These are phyloP conservation scores for Pythium guiyangense DNA, from an alignment of 352 stramenopile genomes.

Conservation along the genomic window DNA sequence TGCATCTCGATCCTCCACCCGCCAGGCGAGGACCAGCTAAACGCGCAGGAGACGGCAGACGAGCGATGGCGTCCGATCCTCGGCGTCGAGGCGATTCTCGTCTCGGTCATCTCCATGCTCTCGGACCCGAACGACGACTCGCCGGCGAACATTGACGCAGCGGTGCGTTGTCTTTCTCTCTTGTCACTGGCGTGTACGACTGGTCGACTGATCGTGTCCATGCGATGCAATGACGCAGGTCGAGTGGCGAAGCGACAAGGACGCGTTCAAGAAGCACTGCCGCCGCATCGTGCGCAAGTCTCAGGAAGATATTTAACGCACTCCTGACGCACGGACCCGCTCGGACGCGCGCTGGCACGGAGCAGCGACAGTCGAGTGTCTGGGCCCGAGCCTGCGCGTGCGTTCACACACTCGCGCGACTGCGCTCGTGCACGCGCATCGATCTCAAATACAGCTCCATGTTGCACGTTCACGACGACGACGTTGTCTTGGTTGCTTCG, in stretches of 20 bases:
- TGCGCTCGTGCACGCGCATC: background rate
- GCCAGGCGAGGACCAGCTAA: conserved; percentile 97
- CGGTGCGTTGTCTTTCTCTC: conserved; percentile 62
- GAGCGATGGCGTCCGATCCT: conserved; percentile 98
- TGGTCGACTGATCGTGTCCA: background rate
- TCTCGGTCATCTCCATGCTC: conserved; percentile 99
- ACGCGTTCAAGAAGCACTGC: conserved; percentile 92
- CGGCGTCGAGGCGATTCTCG: conserved; percentile 93
- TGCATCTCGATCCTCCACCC: conserved; percentile 99
- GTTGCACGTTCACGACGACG: too few species aligned
- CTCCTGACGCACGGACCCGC: background rate
- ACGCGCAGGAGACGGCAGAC: conserved; percentile 96
- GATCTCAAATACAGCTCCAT: too few species aligned
- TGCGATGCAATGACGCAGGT: conserved; percentile 33
- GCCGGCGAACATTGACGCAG: conserved; percentile 99
- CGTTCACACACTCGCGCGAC: too few species aligned
- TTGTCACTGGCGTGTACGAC: background rate
- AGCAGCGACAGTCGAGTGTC: too few species aligned
- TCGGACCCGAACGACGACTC: conserved; percentile 99
- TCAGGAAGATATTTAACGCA: conserved; percentile 89
- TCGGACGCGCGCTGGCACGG: too few species aligned
- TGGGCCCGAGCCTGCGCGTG: too few species aligned
- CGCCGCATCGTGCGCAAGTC: conserved; percentile 90
- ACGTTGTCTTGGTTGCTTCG: too few species aligned
- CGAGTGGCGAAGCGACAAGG: conserved; percentile 90